A percentile compares a stretch with the other conserved stretches of the same genome.
Conservation (phyloP, 768 basidiomycete genomes). For the Pleurotus platypus region DNA sequence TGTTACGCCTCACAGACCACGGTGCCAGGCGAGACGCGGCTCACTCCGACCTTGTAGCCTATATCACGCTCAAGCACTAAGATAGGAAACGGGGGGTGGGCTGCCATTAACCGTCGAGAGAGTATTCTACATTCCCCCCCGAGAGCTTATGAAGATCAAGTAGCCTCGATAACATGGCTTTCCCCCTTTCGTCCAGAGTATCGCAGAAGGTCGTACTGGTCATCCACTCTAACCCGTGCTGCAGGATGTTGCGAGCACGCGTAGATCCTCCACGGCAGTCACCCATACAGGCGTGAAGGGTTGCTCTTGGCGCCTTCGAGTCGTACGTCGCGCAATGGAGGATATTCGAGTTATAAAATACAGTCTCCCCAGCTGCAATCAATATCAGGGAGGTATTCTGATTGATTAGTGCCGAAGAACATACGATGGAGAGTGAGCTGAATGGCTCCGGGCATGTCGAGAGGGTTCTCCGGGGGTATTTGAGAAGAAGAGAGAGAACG, state of each 20-base stretch:
- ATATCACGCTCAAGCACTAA: too few species aligned
- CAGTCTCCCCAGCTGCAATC: constrained; percentile 61
- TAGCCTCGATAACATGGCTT: constrained; percentile 57
- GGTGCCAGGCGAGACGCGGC: too few species aligned
- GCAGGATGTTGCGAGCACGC: constrained; percentile 70
- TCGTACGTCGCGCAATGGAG: constrained; percentile 71
- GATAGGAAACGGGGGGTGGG: too few species aligned
- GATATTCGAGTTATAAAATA: constrained; percentile 80
- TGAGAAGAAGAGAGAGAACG: constrained; percentile 47
- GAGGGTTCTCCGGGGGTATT: constrained; percentile 51
- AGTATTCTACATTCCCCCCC: neutral
- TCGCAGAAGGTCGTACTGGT: constrained; percentile 43
- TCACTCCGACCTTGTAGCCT: too few species aligned
- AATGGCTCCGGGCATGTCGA: constrained; percentile 69
- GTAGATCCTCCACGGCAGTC: constrained; percentile 55
- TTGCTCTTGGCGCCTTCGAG: constrained; percentile 45
- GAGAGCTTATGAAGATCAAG: constrained; percentile 42
- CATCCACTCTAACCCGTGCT: constrained; percentile 76
- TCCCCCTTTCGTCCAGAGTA: constrained; percentile 41
- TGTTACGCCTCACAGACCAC: too few species aligned
- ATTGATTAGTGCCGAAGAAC: neutral
- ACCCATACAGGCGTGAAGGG: constrained; percentile 69
- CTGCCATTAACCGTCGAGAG: neutral
- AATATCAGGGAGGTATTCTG: neutral
- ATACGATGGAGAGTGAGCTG: constrained; percentile 50